Base-by-base conservation (phyloP, 1,284 basidiomycete species). In the Apiotrichum gracile region DNA sequence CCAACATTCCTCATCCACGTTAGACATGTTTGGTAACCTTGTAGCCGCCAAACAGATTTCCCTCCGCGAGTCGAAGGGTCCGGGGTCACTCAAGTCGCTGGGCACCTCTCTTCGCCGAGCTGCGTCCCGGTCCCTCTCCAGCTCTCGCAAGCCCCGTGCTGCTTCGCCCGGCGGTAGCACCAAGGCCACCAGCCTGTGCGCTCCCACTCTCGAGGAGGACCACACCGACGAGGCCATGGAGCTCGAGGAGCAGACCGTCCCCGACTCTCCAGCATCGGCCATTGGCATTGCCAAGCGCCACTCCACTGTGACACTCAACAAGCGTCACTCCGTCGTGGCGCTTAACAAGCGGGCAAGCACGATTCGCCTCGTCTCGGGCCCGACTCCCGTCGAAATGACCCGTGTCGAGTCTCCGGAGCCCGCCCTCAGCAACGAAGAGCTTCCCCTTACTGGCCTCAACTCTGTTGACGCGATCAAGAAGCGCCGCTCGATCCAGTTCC, bases 221-320 rank as follows among this genome's bases (percentile, higher is more conserved):
- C 16, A 10, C 9, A 21, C 9, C 13, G 43, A 45, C 12, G 29
- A 33, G 19, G 19, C 29, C 31, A 45, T 45, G 43, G 12, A 31
- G 17, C 22, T 22, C 26, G 40, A 31, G 6, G 63, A 66, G 38
- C 57, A 62, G 27, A 27, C 63, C 6, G 49, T 55, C 3, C 64
- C 66, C 5, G 62, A 65, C 9, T 71, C 70, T 7, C 71, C 71
- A 0, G 71, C 69, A 2, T 71, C 71, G 0, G 69, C 71, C 3
- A 65, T 73, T 12, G 69, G 71, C 13, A 54, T 72, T 3, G 65
- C 66, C 14, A 59, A 66, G 26, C 64, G 71, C 22, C 64, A 68
- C 45, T 67, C 66, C 5, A 52, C 45, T 10, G 52, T 68, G 35
- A 61, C 65, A 3, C 58, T 67, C 1, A 58, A 64, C 34, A 64